These are phyloP conservation scores for Cunninghamia lanceolata DNA, from an alignment of 75 land plant genomes.

Conservation along the genomic window DNA sequence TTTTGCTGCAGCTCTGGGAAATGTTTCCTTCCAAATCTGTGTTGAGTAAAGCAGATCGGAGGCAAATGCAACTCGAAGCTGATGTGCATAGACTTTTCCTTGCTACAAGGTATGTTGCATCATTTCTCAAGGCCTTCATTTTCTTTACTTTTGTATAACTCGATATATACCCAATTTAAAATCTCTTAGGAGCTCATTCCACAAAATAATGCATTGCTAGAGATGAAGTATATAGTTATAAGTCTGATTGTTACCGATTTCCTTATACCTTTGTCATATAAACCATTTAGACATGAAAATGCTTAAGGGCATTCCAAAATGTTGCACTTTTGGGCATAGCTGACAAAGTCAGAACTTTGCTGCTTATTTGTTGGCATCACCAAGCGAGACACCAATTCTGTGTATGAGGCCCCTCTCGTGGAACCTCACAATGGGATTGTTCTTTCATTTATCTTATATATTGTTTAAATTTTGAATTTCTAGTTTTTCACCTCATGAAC, in stretches of 20 bases:
- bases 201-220: neutral
- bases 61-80: conserved; percentile 78
- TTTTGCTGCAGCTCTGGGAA: conserved; percentile 6
- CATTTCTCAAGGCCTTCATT: neutral
- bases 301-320: neutral
- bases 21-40: neutral
- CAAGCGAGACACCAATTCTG: neutral
- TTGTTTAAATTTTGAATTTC: neutral
- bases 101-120: conserved; percentile 59
- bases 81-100: conserved; percentile 85
- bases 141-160: neutral
- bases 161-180: no score
- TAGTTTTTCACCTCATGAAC: neutral
- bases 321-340: neutral
- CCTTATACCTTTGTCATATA: neutral
- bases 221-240: neutral
- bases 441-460: no score
- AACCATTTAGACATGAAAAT: neutral
- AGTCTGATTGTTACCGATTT: neutral
- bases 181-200: neutral
- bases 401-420: neutral
- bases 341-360: neutral
- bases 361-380: neutral
- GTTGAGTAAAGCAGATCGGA: conserved; percentile 38
- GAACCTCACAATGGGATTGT: neutral